Evolutionary conservation across 2,329 filamentous ascomycete species (phyloP).

Genomic region (Thielaviopsis cerberus): DNA sequence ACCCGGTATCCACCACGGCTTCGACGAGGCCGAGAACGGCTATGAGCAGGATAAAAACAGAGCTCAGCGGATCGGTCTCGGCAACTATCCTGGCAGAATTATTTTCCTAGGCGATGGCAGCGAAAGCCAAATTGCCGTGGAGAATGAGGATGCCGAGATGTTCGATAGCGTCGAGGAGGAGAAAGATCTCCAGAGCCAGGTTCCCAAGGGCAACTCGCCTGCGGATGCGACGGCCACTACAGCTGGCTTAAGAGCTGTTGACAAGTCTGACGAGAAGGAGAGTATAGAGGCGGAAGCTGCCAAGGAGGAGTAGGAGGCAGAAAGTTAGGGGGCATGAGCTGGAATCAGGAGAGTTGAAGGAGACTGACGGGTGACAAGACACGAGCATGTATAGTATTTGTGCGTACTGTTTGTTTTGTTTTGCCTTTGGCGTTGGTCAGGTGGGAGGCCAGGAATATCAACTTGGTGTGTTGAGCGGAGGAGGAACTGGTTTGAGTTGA

Average conservation of each 20-base stretch:
- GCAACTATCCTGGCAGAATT: constrained; percentile 65
- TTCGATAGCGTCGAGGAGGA: constrained; percentile 68
- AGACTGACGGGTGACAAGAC: not conserved
- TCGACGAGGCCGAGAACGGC: constrained; percentile 60
- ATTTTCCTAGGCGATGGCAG: constrained; percentile 92
- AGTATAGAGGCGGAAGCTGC: not conserved
- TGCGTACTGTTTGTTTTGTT: not conserved
- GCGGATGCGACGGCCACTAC: constrained; percentile 4
- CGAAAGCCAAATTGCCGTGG: constrained; percentile 54
- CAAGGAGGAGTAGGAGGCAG: not conserved
- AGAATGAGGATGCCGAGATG: constrained; percentile 80
- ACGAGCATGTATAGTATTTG: not conserved
- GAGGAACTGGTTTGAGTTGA: not conserved
- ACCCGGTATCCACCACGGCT: constrained; percentile 64
- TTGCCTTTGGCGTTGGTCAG: too few relatives aligned
- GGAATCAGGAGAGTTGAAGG: too few relatives aligned
- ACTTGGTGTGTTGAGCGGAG: too few relatives aligned
- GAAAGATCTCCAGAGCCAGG: constrained; percentile 69
- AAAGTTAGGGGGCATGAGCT: not conserved
- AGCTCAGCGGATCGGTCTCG: constrained; percentile 34
- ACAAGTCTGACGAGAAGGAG: not conserved
- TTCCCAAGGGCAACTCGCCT: constrained; percentile 38
- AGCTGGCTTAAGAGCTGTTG: constrained; percentile 15
- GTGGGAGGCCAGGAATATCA: too few relatives aligned
- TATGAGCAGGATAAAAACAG: constrained; percentile 59